These are phyloP conservation scores for Cercospora sp. DNA, from an alignment of 2,329 filamentous ascomycete species.

Conservation along the genomic window DNA sequence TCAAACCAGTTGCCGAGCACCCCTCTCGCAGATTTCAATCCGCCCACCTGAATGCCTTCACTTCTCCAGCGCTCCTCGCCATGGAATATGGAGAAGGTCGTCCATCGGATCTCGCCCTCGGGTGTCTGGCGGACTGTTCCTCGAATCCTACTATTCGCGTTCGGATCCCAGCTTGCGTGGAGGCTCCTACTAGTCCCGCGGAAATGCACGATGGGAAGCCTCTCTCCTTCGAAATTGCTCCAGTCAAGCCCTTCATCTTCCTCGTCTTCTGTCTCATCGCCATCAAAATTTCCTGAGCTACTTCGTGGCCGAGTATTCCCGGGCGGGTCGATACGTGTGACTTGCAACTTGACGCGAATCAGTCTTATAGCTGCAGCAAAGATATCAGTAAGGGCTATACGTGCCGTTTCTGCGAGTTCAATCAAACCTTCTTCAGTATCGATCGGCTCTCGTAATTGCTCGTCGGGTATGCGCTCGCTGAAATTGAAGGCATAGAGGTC, in stretches of 20 bases:
- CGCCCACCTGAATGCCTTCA: constrained; percentile 74
- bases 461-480: constrained; percentile 39
- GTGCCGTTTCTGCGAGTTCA: constrained; percentile 36
- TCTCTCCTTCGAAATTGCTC: constrained; percentile 33
- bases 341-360: constrained; percentile 66
- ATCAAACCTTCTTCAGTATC: constrained; percentile 57
- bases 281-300: constrained; percentile 43
- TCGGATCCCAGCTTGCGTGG: constrained; percentile 66
- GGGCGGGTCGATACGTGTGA: constrained; percentile 61
- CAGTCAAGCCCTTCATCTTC: constrained; percentile 34
- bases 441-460: constrained; percentile 52
- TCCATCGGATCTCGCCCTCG: constrained; percentile 74
- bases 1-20: constrained; percentile 79
- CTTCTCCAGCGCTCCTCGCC: constrained; percentile 73
- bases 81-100: constrained; percentile 63
- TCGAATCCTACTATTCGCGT: constrained; percentile 65
- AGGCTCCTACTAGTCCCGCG: constrained; percentile 62
- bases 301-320: constrained; percentile 46
- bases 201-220: constrained; percentile 68
- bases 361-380: constrained; percentile 59
- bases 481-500: constrained; percentile 76
- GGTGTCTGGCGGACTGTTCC: constrained; percentile 67
- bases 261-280: constrained; percentile 34
- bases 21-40: constrained; percentile 63
- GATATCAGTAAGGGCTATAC: constrained; percentile 27